Conservation (phyloP, 352 stramenopile species). For the Pseudoperonospora humuli region DNA sequence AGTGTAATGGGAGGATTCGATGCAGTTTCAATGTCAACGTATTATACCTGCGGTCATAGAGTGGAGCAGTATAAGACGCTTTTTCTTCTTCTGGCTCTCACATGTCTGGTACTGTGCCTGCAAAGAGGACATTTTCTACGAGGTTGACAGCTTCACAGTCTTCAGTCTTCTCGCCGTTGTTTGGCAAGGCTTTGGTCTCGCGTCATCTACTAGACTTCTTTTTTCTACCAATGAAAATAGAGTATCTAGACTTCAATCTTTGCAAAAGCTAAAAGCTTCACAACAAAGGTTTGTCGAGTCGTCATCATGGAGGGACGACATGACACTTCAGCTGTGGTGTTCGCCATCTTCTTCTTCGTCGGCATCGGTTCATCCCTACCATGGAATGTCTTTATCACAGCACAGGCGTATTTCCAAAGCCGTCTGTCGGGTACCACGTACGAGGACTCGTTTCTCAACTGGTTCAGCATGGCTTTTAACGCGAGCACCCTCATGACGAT, state of each 20-base stretch:
- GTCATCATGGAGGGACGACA: conserved; percentile 15
- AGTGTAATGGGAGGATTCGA: too few species aligned
- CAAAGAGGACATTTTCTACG: neutral
- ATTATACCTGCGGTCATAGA: conserved; percentile 49
- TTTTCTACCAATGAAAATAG: too few species aligned
- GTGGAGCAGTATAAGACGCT: conserved; percentile 44
- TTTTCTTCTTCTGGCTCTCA: conserved; percentile 45
- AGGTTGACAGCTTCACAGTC: too few species aligned
- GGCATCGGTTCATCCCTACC: conserved; percentile 69
- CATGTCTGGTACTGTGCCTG: conserved; percentile 24
- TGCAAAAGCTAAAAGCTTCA: too few species aligned
- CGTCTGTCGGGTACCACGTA: conserved; percentile 55
- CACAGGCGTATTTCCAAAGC: conserved; percentile 66
- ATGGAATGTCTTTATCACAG: conserved; percentile 86
- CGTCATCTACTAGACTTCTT: too few species aligned
- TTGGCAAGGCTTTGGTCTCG: too few species aligned
- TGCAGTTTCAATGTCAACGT: too few species aligned
- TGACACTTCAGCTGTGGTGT: conserved; percentile 37
- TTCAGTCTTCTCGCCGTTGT: too few species aligned
- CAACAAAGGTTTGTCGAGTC: neutral
- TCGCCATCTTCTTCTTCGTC: conserved; percentile 70
- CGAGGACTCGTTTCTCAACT: conserved; percentile 78
- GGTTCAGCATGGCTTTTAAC: conserved; percentile 83
- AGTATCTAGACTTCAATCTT: too few species aligned
- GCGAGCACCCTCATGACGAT: conserved; percentile 70